These are phyloP conservation scores for Thraustochytrium sp. DNA, from an alignment of 352 stramenopile species.

Conservation along the genomic window DNA sequence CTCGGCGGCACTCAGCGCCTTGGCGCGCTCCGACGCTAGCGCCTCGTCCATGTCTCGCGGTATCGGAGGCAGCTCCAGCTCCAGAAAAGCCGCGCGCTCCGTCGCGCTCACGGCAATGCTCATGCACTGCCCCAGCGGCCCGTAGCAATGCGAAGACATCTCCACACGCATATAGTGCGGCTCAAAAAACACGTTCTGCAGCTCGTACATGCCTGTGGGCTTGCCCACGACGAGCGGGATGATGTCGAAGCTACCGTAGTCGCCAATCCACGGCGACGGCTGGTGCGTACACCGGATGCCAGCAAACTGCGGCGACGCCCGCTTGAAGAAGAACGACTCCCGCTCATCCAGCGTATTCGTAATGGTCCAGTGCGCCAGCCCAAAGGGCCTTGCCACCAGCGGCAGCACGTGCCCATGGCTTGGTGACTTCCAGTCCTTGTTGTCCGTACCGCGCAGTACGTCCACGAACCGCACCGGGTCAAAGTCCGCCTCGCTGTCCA, in stretches of 20 bases:
- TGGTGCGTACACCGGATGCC: conserved; percentile 44
- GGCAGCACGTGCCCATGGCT: conserved; percentile 24
- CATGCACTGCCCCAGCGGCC: not conserved
- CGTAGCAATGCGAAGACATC: not conserved
- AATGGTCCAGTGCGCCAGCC: conserved; percentile 26
- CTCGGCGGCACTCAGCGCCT: too few relatives aligned
- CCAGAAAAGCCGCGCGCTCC: not conserved
- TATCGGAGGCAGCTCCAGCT: too few relatives aligned
- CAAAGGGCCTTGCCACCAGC: conserved; percentile 13
- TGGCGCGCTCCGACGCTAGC: too few relatives aligned
- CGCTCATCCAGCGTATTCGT: not conserved
- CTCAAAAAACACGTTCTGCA: not conserved
- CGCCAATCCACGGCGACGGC: conserved; percentile 48
- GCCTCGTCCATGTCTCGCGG: too few relatives aligned
- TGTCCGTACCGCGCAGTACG: conserved; percentile 15
- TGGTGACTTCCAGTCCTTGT: not conserved
- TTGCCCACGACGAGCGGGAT: not conserved
- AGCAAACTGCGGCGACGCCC: not conserved
- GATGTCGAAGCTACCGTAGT: conserved; percentile 46
- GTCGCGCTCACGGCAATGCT: not conserved
- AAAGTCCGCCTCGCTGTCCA: not conserved
- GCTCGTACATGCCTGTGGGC: not conserved
- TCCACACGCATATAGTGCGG: not conserved
- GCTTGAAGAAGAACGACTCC: not conserved
- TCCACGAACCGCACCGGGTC: not conserved